Base-by-base conservation (phyloP, 2,329 filamentous ascomycete genomes). In the Lecanoromycetidae sp. region DNA sequence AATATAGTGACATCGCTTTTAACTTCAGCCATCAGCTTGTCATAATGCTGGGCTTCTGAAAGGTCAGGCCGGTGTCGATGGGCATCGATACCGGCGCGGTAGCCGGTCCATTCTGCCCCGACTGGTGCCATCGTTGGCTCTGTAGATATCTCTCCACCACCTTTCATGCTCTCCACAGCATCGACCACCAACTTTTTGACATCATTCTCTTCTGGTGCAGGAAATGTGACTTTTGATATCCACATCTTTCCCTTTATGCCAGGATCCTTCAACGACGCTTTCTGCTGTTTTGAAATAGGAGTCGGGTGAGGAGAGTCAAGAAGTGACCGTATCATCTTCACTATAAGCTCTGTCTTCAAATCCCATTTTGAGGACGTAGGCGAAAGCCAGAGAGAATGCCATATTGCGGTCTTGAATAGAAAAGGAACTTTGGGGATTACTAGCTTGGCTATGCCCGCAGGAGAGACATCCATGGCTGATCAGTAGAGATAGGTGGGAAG, bases 211-310 rank as follows among this genome's bases (percentile, higher is more conserved):
- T 75, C 68, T 0, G 80, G 82, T 2, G 67, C 66, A 0, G 77
- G 75, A 13, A 86, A 67, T 0, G 73, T 75, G 34, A 84, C 80
- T 46, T 77, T 82, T 57, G 80, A 81, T 20, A 94, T 72, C 88
- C 88, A 95, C 54, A 91, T 78, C 36, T 75, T 76, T 3, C 87
- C 87, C 60, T 85, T 87, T 58, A 93, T 69, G 0, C 77, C 79
- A 0, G 74, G 74, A 45, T 84, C 82, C 48, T 70, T 76, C 36
- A 75, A 65, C 1, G 76, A 75, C n/a, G 76, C 56, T 34, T 65
- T 68, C 63, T 95, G 90, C 5, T 75, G 65, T 51, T 77, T 72
- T 0, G 73, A 68, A 20, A 93, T 65, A 22, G 77, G 69, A 9
- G 56, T 60, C 0, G 71, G 69, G 13, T 64, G 66, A 2, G 64